Conservation (phyloP, 108 stramenopile species). For the Licmophora abbreviata region DNA sequence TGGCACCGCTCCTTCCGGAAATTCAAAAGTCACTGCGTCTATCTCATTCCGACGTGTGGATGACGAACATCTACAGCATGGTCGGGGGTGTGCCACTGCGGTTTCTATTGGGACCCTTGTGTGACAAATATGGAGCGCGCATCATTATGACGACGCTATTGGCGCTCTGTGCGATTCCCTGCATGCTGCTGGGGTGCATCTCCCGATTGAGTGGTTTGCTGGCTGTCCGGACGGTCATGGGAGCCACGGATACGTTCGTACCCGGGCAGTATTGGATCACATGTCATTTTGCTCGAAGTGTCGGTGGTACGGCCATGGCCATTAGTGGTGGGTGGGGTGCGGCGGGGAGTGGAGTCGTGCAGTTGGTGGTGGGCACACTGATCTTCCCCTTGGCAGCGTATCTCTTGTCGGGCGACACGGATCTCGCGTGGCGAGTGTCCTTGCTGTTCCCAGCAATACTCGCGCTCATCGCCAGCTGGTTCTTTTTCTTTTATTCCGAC, state of each 20-base stretch:
- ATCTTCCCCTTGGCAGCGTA: constrained; percentile 38
- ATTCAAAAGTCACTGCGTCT: constrained; percentile 42
- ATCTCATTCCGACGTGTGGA: constrained; percentile 49
- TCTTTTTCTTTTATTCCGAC: constrained; percentile 33
- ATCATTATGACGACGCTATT: constrained; percentile 24
- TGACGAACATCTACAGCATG: constrained; percentile 50
- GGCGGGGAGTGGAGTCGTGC: constrained; percentile 61
- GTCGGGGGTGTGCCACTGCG: constrained; percentile 58
- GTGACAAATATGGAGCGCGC: constrained; percentile 39
- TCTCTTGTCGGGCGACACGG: constrained; percentile 10
- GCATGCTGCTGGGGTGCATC: constrained; percentile 36
- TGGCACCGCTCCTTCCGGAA: constrained; percentile 70
- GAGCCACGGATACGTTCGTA: constrained; percentile 51
- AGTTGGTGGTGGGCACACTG: constrained; percentile 41
- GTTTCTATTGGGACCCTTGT: constrained; percentile 51
- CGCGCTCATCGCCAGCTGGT: constrained; percentile 29
- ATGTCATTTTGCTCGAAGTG: constrained; percentile 41
- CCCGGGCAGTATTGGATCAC: constrained; percentile 60
- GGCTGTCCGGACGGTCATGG: constrained; percentile 45
- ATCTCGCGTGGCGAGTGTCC: constrained; percentile 45
- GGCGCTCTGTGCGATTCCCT: constrained; percentile 21
- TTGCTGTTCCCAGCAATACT: constrained; percentile 43
- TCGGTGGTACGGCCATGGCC: constrained; percentile 55
- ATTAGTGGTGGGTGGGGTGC: constrained; percentile 62
- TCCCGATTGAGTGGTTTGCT: constrained; percentile 18